Conservation (phyloP, 2,329 filamentous ascomycete species). For the Beauveria sp. region DNA sequence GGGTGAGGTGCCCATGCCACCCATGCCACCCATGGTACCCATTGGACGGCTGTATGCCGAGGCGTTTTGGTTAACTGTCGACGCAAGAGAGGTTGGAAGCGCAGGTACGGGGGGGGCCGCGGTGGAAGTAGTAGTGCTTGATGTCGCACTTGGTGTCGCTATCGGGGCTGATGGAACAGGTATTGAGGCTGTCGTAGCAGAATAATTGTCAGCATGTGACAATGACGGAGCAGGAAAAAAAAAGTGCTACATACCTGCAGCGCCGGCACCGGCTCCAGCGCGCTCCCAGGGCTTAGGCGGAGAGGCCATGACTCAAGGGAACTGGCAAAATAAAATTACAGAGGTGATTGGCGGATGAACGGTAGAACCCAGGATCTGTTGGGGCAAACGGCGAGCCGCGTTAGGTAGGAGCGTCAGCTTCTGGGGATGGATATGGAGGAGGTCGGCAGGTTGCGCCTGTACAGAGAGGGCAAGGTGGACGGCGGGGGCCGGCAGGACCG, state of each 20-base stretch:
- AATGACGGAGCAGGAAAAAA: conserved; percentile 13
- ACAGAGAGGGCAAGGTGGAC: neutral
- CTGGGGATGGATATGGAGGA: neutral
- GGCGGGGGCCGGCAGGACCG: conserved; percentile 6
- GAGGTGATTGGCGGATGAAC: neutral
- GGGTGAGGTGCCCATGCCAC: conserved; percentile 30
- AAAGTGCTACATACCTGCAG: conserved; percentile 29
- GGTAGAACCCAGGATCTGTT: neutral
- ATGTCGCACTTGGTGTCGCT: conserved; percentile 25
- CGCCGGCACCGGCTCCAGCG: conserved; percentile 59
- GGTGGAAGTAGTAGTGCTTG: conserved; percentile 32
- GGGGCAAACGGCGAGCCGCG: neutral
- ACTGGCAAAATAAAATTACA: neutral
- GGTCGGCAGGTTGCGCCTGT: conserved; percentile 7
- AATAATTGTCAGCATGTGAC: conserved; percentile 19
- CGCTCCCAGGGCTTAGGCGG: conserved; percentile 98
- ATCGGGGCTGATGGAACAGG: conserved; percentile 30
- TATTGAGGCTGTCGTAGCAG: conserved; percentile 31
- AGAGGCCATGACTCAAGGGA: conserved; percentile 50
- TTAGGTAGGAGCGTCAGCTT: neutral
- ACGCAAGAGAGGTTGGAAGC: conserved; percentile 68
- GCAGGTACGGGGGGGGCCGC: conserved; percentile 67
- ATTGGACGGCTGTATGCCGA: conserved; percentile 62
- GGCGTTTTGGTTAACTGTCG: conserved; percentile 81
- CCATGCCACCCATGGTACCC: conserved; percentile 34